These are phyloP conservation scores for Ramularia collo-cygni DNA, from an alignment of 2,329 filamentous ascomycete species.

Conservation along the genomic window DNA sequence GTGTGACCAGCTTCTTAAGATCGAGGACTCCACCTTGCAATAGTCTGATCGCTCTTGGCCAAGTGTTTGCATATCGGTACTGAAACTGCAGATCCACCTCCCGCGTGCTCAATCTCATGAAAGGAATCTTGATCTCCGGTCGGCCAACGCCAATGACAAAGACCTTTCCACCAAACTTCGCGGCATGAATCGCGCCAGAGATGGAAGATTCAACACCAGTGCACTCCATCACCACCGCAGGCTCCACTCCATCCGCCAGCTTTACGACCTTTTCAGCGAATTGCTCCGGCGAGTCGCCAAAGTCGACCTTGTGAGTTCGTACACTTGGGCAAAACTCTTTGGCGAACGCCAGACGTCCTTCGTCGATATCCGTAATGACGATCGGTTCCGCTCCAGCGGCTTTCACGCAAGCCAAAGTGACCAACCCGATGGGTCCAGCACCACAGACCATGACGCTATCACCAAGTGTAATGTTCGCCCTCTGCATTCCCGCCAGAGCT, in stretches of 20 bases:
- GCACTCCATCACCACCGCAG: conserved; percentile 79
- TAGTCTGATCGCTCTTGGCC: conserved; percentile 86
- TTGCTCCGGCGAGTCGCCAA: conserved; percentile 58
- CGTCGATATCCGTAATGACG: conserved; percentile 91
- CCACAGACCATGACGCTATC: conserved; percentile 86
- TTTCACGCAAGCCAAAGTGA: conserved; percentile 74
- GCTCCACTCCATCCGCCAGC: conserved; percentile 71
- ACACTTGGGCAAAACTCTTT: conserved; percentile 74
- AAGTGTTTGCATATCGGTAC: conserved; percentile 93
- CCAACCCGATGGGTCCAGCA: conserved; percentile 87
- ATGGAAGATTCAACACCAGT: conserved; percentile 91
- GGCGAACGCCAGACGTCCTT: conserved; percentile 75
- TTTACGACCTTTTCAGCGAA: conserved; percentile 62
- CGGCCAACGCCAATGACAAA: conserved; percentile 94
- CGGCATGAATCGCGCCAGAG: conserved; percentile 75
- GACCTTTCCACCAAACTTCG: conserved; percentile 93
- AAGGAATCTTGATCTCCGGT: conserved; percentile 91
- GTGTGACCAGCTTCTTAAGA: conserved; percentile 75
- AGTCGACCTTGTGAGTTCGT: conserved; percentile 71
- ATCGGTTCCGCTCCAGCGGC: conserved; percentile 86
- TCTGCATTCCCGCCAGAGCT: conserved; percentile 78
- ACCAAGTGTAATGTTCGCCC: conserved; percentile 72
- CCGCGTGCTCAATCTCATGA: conserved; percentile 83
- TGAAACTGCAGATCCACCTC: conserved; percentile 96
- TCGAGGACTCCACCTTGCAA: conserved; percentile 79